A percentile compares a stretch with the other conserved stretches of the same genome.
phyloP scores from a whole-genome alignment of 345 rosid genomes.

The Aquilaria sinensis region DNA sequence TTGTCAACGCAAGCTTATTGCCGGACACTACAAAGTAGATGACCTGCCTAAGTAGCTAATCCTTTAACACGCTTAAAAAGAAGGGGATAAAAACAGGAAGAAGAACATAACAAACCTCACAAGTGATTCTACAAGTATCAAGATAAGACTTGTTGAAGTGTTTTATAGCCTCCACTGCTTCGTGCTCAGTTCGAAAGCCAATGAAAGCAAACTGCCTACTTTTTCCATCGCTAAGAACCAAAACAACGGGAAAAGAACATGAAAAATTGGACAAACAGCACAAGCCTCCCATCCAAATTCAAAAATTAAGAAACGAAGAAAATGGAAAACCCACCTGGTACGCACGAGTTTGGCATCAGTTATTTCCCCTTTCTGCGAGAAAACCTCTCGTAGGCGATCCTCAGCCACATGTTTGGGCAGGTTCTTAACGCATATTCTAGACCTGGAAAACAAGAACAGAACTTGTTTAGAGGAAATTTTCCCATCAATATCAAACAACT shows the following conservation, averaged over 20 bases:
- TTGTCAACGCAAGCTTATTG: background rate
- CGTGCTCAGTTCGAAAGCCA: slow-evolving; percentile 64
- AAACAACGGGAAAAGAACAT: background rate
- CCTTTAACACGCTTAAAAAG: background rate
- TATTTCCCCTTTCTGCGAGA: slow-evolving; percentile 79
- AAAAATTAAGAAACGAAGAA: background rate
- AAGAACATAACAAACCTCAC: slow-evolving; percentile 56
- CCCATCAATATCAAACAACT: too few species aligned
- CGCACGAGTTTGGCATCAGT: slow-evolving; percentile 78
- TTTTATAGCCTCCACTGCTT: slow-evolving; percentile 79
- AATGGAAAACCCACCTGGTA: slow-evolving; percentile 36
- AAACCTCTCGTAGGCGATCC: slow-evolving; percentile 58
- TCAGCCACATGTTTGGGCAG: slow-evolving; percentile 61
- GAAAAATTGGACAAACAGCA: background rate
- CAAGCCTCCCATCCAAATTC: background rate
- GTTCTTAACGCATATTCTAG: slow-evolving; percentile 80
- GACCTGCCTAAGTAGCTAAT: background rate
- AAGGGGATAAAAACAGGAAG: background rate
- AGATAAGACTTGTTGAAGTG: slow-evolving; percentile 66
- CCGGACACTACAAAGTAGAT: background rate
- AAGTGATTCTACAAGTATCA: slow-evolving; percentile 52
- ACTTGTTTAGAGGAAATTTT: too few species aligned
- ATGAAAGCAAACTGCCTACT: slow-evolving; percentile 84
- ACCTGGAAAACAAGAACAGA: slow-evolving; percentile 33
- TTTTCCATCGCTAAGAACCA: slow-evolving; percentile 56